phyloP scores from a whole-genome alignment of 73 alveolate genomes.

The Symbiodinium pilosum region DNA sequence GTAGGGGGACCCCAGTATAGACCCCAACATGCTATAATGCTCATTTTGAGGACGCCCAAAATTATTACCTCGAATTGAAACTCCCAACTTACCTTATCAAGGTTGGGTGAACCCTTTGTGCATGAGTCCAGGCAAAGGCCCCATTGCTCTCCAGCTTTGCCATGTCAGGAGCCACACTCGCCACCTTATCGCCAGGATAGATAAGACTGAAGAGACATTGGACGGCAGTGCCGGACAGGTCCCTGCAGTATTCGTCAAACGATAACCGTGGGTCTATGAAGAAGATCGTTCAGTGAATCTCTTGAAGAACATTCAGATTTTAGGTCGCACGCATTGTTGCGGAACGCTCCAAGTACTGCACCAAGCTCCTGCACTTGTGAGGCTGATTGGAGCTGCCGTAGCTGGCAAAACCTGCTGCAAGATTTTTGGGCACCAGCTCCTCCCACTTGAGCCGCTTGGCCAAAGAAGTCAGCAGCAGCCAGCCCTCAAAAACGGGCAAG shows the following conservation, averaged over 20 bases:
- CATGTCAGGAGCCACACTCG: not conserved
- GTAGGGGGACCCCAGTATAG: too few species aligned
- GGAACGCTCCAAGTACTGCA: not conserved
- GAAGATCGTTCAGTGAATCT: not conserved
- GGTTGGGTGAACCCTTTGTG: too few species aligned
- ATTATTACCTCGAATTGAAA: too few species aligned
- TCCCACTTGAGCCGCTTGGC: conserved; percentile 52
- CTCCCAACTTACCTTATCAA: too few species aligned
- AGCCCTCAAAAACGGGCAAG: conserved; percentile 63
- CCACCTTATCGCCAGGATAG: too few species aligned
- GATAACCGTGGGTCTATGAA: too few species aligned
- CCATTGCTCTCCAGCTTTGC: not conserved
- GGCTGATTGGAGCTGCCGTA: not conserved
- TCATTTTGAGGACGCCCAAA: too few species aligned
- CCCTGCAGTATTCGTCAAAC: too few species aligned
- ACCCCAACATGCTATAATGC: too few species aligned
- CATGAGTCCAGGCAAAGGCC: conserved; percentile 3
- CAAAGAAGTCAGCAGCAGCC: conserved; percentile 69
- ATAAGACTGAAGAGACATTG: not conserved
- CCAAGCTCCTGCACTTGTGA: conserved; percentile 1
- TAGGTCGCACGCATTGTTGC: not conserved
- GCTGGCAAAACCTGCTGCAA: not conserved
- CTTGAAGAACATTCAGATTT: not conserved
- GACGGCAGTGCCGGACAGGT: too few species aligned
- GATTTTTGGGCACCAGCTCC: not conserved